Percentiles rank a stretch among this genome's conserved stretches.
Evolutionary conservation across 495 filamentous ascomycete species (phyloP).

Genomic region (Achaetomiella virescens): DNA sequence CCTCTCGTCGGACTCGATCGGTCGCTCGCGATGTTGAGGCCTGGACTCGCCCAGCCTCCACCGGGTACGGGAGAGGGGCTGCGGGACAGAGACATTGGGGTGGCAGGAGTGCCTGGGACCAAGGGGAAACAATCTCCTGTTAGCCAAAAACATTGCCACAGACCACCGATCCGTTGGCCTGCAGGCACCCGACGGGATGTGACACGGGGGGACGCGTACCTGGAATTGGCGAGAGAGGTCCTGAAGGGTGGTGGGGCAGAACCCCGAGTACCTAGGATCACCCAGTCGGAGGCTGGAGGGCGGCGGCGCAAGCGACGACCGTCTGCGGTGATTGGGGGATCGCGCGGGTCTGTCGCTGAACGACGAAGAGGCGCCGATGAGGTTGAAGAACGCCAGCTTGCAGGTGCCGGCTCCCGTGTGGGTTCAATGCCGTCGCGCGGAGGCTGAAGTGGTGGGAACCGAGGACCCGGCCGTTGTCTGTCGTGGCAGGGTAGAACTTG

Average conservation of each 20-base stretch:
- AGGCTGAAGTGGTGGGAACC: not conserved
- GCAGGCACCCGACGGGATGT: conserved; percentile 11
- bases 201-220: conserved; percentile 31
- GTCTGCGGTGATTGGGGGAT: conserved; percentile 39
- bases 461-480: not conserved
- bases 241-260: conserved; percentile 34
- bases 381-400: conserved; percentile 38
- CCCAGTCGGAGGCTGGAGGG: conserved; percentile 27
- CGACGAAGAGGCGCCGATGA: conserved; percentile 37
- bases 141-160: not conserved
- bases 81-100: conserved; percentile 72
- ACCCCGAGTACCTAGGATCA: conserved; percentile 31
- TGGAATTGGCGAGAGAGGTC: conserved; percentile 35
- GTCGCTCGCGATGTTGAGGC: conserved; percentile 64
- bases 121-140: not conserved
- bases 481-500: not conserved
- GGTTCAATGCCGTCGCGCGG: not conserved
- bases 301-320: conserved; percentile 28
- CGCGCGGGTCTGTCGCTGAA: conserved; percentile 36
- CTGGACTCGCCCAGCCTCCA: conserved; percentile 84
- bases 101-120: conserved; percentile 39
- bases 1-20: conserved; percentile 55
- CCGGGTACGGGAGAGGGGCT: conserved; percentile 75
- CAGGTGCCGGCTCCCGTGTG: conserved; percentile 3
- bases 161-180: not conserved